Evolutionary conservation across 75 land plant genomes (phyloP), one percentile per base, ranked within the genome.

Genomic region (Picea glauca): DNA sequence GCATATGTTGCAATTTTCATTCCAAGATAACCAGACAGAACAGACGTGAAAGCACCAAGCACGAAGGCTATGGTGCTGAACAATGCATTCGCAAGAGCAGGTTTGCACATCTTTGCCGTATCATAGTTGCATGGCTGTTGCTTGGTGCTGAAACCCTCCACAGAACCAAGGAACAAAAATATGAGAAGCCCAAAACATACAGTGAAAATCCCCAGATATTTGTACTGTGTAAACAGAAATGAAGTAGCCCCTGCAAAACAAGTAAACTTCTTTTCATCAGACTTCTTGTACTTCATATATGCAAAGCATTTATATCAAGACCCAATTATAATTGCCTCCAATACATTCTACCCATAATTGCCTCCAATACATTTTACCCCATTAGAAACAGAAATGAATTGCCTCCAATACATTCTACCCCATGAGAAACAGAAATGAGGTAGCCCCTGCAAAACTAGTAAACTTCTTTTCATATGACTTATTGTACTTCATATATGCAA

Each of bases 121-220:
- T 79, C 85, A 76, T 86, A 85, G 20, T 81, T 83, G 77, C 94
- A 92, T 1, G 87, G 64, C 75, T 81, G 84, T 56, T 74, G 76
- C 61, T 85, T 67, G 79, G 86, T 88, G 83, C 94, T 90, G 82
- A 92, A 92, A 20, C 88, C 84, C 77, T 86, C 79, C 38, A 92
- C 94, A n/a, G 93, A 91, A 0, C 90, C 93, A 17, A 92, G 90
- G 79, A 92, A 92, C 43, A 92, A 72, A 72, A 92, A 92, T 65
- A 92, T 90, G 46, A 90, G n/a, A 13, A 84, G 77, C 15, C 88
- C 93, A 84, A 92, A 92, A 61, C 74, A 73, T 46, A 75, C 80
- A 88, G 87, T 87, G 79, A 92, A 92, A 15, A 91, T 30, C 0
- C 87, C 85, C 68, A 92, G 81, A 64, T 92, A 92, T 79, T 85